Conservation (phyloP, 352 stramenopile genomes). For the Peronospora tabacina region DNA sequence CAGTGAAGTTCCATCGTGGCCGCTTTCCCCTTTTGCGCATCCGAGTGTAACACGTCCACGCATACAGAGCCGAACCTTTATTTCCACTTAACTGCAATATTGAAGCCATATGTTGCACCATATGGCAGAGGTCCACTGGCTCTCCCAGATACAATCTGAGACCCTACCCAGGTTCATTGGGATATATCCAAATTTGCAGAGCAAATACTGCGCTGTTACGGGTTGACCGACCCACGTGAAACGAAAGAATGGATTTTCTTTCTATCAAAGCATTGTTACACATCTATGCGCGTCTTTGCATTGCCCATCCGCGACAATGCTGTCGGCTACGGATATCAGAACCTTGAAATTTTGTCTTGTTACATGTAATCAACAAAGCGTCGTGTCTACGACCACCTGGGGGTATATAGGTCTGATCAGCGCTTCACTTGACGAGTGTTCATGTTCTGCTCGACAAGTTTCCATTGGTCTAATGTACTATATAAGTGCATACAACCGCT, state of each 20-base stretch:
- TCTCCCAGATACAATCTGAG: conserved; percentile 7
- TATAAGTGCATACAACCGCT: not conserved
- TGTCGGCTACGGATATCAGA: conserved; percentile 14
- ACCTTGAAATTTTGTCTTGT: conserved; percentile 1
- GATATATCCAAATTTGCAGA: too few species aligned
- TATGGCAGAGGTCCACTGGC: conserved; percentile 23
- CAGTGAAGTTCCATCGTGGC: conserved; percentile 21
- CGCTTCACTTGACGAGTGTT: conserved; percentile 5
- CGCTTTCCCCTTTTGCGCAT: conserved; percentile 18
- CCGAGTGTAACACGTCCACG: conserved; percentile 15
- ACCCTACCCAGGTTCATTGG: too few species aligned
- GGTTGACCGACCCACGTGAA: too few species aligned
- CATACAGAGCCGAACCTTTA: conserved; percentile 9
- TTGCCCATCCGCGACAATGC: conserved; percentile 18
- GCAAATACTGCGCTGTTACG: too few species aligned
- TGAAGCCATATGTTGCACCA: conserved; percentile 7
- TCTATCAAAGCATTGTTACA: conserved; percentile 1
- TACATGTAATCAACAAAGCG: not conserved
- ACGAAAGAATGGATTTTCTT: conserved; percentile 8
- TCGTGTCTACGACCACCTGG: not conserved
- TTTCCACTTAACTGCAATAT: conserved; percentile 11
- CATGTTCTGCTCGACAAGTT: conserved; percentile 3
- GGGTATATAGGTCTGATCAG: conserved; percentile 4
- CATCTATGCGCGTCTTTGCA: not conserved
- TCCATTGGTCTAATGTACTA: conserved; percentile 7